Evolutionary conservation across 208 protist species (phyloP).

Genomic region (Ichthyophonus hoferi): DNA sequence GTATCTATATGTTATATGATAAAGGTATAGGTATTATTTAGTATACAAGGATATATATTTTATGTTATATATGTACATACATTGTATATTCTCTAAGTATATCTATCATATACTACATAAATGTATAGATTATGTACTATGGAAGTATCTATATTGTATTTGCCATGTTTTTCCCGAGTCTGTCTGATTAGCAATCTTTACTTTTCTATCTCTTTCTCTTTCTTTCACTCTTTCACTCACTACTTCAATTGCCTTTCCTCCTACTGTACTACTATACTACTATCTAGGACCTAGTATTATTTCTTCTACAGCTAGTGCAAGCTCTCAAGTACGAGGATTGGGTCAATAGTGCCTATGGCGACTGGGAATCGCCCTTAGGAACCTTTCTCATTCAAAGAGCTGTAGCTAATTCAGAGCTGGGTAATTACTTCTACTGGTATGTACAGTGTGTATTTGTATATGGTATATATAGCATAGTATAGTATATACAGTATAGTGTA

Average conservation of each 20-base stretch:
- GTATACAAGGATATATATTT: no score
- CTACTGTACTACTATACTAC: no score
- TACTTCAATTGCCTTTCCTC: background rate
- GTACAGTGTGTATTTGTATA: no score
- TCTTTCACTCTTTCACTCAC: background rate
- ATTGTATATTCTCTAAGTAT: background rate
- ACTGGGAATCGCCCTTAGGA: background rate
- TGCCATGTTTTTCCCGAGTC: no score
- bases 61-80: background rate
- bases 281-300: conserved; percentile 10
- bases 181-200: no score
- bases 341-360: background rate
- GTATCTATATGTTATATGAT: background rate
- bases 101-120: background rate
- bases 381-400: conserved; percentile 19
- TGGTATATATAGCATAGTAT: no score
- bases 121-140: no score
- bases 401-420: background rate
- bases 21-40: background rate
- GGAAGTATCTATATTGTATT: no score
- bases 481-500: no score
- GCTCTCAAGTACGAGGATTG: conserved; percentile 40
- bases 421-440: conserved; percentile 29
- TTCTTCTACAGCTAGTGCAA: conserved; percentile 47
- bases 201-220: background rate